A percentile compares a stretch with the other conserved stretches of the same genome.
Evolutionary conservation across 2,329 filamentous ascomycete species (phyloP).

Genomic region (Sporothrix variecibatus): DNA sequence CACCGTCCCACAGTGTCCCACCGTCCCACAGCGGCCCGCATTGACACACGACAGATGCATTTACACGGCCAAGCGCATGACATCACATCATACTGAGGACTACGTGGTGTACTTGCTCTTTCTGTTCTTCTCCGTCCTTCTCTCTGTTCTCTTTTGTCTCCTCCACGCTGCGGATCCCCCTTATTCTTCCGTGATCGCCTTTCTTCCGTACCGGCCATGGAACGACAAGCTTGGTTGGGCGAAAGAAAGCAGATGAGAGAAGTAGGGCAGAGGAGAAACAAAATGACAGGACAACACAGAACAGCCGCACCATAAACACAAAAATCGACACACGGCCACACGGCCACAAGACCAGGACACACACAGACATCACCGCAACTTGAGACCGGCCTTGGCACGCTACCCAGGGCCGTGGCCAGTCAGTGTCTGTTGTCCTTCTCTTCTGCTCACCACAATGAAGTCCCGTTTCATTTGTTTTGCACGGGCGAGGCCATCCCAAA

Average conservation of each 20-base stretch:
- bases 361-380: neutral
- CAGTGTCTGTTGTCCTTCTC: neutral
- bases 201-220: slow-evolving; percentile 8
- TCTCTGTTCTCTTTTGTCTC: neutral
- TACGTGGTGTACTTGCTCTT: neutral
- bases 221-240: neutral
- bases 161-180: neutral
- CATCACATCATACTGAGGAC: slow-evolving; percentile 14
- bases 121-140: neutral
- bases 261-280: neutral
- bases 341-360: neutral
- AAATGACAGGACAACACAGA: neutral
- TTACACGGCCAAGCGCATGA: slow-evolving; percentile 24
- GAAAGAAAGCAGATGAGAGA: neutral
- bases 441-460: neutral
- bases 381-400: slow-evolving; percentile 14
- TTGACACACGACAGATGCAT: slow-evolving; percentile 19
- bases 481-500: neutral
- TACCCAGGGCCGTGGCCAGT: neutral
- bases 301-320: neutral
- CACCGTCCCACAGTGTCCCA: neutral
- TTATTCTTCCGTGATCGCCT: slow-evolving; percentile 18
- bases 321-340: neutral
- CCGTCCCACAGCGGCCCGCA: slow-evolving; percentile 6
- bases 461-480: neutral